Evolutionary conservation across 1,284 basidiomycete genomes (phyloP).

Genomic region (Fistulina hepatica): DNA sequence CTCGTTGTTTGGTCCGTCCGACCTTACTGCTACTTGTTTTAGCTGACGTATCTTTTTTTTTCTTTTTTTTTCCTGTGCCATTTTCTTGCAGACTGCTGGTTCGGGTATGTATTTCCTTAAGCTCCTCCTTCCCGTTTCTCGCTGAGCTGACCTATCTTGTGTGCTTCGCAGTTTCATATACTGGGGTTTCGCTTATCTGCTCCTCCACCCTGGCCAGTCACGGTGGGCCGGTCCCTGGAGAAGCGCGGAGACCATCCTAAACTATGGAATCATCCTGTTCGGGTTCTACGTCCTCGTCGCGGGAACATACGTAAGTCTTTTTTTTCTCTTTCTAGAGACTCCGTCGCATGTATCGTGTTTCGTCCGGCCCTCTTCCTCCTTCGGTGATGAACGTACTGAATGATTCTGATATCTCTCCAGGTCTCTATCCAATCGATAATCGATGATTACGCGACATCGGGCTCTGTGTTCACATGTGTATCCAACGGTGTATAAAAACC

Average conservation of each 20-base stretch:
- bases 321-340: background rate
- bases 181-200: conserved; percentile 37
- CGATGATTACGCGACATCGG: conserved; percentile 20
- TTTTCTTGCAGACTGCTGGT: conserved; percentile 24
- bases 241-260: conserved; percentile 29
- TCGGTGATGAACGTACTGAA: background rate
- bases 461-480: conserved; percentile 20
- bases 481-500: conserved; percentile 11
- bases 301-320: conserved; percentile 31
- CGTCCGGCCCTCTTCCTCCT: background rate
- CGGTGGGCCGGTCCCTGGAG: conserved; percentile 27
- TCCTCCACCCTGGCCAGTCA: conserved; percentile 26
- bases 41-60: too few species aligned
- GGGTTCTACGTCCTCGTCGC: conserved; percentile 31
- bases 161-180: conserved; percentile 28
- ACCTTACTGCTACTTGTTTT: too few species aligned
- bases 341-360: background rate
- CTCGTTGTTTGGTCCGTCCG: conserved; percentile 33
- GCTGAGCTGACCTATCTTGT: too few species aligned
- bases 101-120: too few species aligned
- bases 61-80: background rate
- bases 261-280: conserved; percentile 30
- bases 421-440: conserved; percentile 26
- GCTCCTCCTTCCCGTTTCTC: too few species aligned
- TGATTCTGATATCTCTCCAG: conserved; percentile 14